Percentiles rank a stretch among this genome's conserved stretches.
These are phyloP conservation scores for Chrysoporthe austroafricana DNA, from an alignment of 2,329 filamentous ascomycete species.

Conservation along the genomic window DNA sequence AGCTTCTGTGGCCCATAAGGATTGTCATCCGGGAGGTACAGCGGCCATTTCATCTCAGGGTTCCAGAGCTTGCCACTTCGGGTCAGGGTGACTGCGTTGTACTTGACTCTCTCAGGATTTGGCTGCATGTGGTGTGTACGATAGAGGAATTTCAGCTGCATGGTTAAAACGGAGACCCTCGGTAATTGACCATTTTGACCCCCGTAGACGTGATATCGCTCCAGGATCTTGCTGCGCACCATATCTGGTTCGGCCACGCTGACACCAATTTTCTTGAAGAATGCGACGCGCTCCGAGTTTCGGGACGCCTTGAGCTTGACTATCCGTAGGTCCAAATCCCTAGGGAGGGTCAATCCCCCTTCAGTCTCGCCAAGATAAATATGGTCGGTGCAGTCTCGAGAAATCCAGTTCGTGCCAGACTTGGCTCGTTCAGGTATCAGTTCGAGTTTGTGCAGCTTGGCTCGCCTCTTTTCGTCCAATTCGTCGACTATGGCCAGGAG, in stretches of 20 bases:
- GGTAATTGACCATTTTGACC: rapidly evolving
- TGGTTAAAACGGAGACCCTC: not conserved
- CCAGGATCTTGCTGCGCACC: not conserved
- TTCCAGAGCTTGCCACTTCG: not conserved
- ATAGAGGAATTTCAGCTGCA: not conserved
- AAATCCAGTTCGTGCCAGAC: not conserved
- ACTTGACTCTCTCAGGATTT: not conserved
- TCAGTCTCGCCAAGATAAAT: not conserved
- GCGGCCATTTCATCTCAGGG: not conserved
- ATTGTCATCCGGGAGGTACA: not conserved
- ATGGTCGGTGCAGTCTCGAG: not conserved
- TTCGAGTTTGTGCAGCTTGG: not conserved
- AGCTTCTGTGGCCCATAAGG: not conserved
- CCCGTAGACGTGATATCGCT: not conserved
- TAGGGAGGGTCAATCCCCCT: not conserved
- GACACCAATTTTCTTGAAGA: not conserved
- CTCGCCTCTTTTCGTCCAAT: not conserved
- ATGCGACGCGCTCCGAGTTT: not conserved
- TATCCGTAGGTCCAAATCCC: not conserved
- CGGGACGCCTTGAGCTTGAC: not conserved
- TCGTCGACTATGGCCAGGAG: not conserved
- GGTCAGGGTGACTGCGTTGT: not conserved
- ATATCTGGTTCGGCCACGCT: not conserved
- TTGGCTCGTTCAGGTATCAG: not conserved
- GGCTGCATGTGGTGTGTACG: not conserved